Percentiles rank a stretch among this genome's conserved stretches.
Conservation (phyloP, 306 rosid genomes). For the Fragaria nilgerrensis region DNA sequence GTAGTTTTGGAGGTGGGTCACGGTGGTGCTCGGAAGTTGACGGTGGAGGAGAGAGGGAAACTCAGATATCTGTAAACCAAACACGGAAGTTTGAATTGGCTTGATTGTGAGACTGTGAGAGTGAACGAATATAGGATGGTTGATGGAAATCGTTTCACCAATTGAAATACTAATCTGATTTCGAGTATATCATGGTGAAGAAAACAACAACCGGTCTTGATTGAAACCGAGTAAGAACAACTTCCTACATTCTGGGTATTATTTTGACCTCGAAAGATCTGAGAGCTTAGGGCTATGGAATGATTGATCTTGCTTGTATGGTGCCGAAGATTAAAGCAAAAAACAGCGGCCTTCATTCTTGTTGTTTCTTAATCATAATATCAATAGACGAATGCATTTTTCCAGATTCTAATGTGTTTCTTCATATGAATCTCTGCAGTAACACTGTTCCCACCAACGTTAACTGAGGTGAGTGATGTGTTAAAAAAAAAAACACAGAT, state of each 20-base stretch:
- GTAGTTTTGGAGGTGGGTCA: too few relatives aligned
- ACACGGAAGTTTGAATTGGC: too few relatives aligned
- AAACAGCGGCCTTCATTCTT: conserved; percentile 14
- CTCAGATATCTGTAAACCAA: too few relatives aligned
- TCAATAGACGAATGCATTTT: neutral
- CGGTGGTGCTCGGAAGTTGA: too few relatives aligned
- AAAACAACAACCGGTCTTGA: conserved; percentile 61
- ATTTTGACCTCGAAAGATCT: conserved; percentile 37
- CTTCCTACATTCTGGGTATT: conserved; percentile 38
- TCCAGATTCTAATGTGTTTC: too few relatives aligned
- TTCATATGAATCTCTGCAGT: too few relatives aligned
- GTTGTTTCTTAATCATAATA: neutral
- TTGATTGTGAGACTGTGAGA: too few relatives aligned
- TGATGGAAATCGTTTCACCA: conserved; percentile 40
- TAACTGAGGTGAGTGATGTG: too few relatives aligned
- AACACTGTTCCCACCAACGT: too few relatives aligned
- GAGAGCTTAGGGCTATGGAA: conserved; percentile 35
- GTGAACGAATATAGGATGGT: too few relatives aligned
- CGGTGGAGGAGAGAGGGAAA: too few relatives aligned
- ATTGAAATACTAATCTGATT: conserved; percentile 73
- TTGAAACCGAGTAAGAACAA: conserved; percentile 61
- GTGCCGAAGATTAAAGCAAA: conserved; percentile 27
- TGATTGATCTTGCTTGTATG: conserved; percentile 29
- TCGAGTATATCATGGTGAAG: conserved; percentile 62
- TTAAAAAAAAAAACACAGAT: too few relatives aligned